Conservation (phyloP, 176 grass and related monocot species). For the Ensete glaucum region DNA sequence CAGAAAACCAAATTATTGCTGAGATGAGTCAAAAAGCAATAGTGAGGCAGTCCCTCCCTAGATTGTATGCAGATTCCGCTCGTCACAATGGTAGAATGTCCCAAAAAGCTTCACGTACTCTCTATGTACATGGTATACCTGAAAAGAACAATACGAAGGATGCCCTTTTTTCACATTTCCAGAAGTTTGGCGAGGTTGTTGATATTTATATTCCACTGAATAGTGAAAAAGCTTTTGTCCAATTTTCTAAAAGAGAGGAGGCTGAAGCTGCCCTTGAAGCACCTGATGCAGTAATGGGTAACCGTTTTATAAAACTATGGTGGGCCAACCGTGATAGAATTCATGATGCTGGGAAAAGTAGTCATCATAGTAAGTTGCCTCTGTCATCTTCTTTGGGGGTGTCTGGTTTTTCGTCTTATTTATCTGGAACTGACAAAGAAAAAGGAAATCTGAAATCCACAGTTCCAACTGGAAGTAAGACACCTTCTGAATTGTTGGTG, state of each 20-base stretch:
- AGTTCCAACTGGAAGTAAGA: constrained; percentile 39
- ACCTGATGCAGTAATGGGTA: constrained; percentile 98
- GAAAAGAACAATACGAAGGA: constrained; percentile 62
- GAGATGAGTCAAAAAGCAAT: constrained; percentile 23
- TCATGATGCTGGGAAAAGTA: constrained; percentile 37
- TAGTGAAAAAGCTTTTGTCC: constrained; percentile 93
- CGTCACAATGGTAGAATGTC: constrained; percentile 35
- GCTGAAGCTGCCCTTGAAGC: constrained; percentile 89
- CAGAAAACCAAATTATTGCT: constrained; percentile 26
- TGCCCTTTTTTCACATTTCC: constrained; percentile 65
- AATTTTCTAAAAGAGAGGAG: constrained; percentile 90
- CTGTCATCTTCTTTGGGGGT: constrained; percentile 10
- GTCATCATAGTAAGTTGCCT: constrained; percentile 18
- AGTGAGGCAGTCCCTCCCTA: constrained; percentile 28
- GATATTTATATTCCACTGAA: constrained; percentile 87
- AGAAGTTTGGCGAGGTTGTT: constrained; percentile 83
- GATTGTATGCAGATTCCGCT: constrained; percentile 31
- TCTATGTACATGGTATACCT: constrained; percentile 89
- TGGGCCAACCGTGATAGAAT: constrained; percentile 95
- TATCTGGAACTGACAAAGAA: constrained; percentile 32
- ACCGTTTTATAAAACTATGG: constrained; percentile 94
- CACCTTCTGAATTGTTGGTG: constrained; percentile 32
- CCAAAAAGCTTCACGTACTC: constrained; percentile 87
- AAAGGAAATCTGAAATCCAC: constrained; percentile 48
- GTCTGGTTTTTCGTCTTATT: constrained; percentile 22